Evolutionary conservation across 371 early-diverging fungal species (phyloP).

Genomic region (Mucor saturninus): DNA sequence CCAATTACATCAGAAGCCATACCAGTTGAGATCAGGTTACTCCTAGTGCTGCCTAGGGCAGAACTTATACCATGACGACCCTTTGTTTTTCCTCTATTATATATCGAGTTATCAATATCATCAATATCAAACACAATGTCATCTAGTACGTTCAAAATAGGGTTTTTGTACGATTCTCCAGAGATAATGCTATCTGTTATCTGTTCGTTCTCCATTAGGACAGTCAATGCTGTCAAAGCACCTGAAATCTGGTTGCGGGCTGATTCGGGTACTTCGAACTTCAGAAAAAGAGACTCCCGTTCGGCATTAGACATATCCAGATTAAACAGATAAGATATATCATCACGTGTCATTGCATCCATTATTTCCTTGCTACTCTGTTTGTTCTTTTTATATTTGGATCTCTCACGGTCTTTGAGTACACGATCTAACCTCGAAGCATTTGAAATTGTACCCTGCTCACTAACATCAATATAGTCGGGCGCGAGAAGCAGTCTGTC

Average conservation of each 20-base stretch:
- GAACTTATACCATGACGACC: not conserved
- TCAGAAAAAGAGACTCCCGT: slow-evolving; percentile 21
- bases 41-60: not conserved
- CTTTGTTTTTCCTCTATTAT: not conserved
- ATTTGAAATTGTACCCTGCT: slow-evolving; percentile 32
- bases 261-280: slow-evolving; percentile 30
- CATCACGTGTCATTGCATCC: slow-evolving; percentile 6
- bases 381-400: slow-evolving; percentile 1
- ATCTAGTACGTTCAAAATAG: slow-evolving; percentile 12
- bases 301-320: slow-evolving; percentile 12
- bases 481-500: slow-evolving; percentile 11
- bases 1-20: not conserved
- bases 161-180: slow-evolving; percentile 1
- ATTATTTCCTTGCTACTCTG: not conserved
- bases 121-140: slow-evolving; percentile 15
- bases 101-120: not conserved
- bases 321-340: slow-evolving; percentile 19
- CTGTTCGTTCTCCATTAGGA: slow-evolving; percentile 45
- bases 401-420: slow-evolving; percentile 16
- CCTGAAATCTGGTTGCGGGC: slow-evolving; percentile 34
- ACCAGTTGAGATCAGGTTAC: not conserved
- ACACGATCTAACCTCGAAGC: slow-evolving; percentile 29
- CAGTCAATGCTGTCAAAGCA: slow-evolving; percentile 42
- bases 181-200: slow-evolving; percentile 31
- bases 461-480: slow-evolving; percentile 36